Evolutionary conservation across 176 grass and related monocot genomes (phyloP).

Genomic region (Avena insularis): DNA sequence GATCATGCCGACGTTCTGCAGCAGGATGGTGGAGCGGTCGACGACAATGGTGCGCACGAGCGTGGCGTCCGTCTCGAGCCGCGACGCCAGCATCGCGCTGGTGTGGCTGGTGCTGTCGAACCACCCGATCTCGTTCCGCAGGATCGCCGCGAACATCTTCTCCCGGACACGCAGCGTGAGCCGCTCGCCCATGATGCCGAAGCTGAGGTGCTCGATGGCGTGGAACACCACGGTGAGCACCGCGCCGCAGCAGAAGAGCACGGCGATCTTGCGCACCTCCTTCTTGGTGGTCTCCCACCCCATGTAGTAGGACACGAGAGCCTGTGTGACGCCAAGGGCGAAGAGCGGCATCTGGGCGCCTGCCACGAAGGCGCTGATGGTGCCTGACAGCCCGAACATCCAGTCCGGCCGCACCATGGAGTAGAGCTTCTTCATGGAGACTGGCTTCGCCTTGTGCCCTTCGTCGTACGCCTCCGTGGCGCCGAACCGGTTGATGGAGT

Average conservation of each 20-base stretch:
- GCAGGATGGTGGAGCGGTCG: conserved; percentile 83
- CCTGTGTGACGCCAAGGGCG: conserved; percentile 84
- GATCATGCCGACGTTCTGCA: conserved; percentile 96
- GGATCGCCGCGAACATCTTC: conserved; percentile 82
- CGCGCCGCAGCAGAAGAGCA: conserved; percentile 76
- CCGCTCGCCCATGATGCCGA: conserved; percentile 95
- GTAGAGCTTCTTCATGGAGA: conserved; percentile 88
- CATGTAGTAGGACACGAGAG: conserved; percentile 98
- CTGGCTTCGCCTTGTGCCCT: conserved; percentile 52
- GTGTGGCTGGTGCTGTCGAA: conserved; percentile 81
- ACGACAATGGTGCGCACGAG: conserved; percentile 91
- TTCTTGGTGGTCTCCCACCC: conserved; percentile 86
- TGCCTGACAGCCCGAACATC: conserved; percentile 77
- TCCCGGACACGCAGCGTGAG: conserved; percentile 88
- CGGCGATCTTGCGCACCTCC: conserved; percentile 81
- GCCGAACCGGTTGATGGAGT: conserved; percentile 66
- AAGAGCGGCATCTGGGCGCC: conserved; percentile 93
- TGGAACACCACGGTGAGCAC: conserved; percentile 80
- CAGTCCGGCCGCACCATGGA: conserved; percentile 87
- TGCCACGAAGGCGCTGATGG: conserved; percentile 72
- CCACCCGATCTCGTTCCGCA: conserved; percentile 92
- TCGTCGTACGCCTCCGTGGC: conserved; percentile 50
- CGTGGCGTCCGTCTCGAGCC: conserved; percentile 86
- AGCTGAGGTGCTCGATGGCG: conserved; percentile 87
- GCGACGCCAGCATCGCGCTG: conserved; percentile 83